These are phyloP conservation scores for Cyclotella atomus DNA, from an alignment of 108 stramenopile genomes.

Conservation along the genomic window DNA sequence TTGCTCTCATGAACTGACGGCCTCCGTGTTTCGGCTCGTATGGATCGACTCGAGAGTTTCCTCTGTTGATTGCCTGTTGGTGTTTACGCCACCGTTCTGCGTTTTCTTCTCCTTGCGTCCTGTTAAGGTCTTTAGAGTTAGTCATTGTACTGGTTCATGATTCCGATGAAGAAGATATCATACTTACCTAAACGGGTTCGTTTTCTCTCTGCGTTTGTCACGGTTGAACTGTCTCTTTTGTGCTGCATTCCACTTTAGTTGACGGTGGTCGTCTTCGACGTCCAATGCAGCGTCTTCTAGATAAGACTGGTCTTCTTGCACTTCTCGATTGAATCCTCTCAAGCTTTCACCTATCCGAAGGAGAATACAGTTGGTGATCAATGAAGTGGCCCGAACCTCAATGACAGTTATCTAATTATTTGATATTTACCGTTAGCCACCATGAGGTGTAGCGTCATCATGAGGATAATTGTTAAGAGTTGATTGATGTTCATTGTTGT, in stretches of 20 bases:
- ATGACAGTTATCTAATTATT: background rate
- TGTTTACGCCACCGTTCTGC: conserved; percentile 5
- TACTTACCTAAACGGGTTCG: too few relatives aligned
- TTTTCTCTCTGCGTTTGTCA: background rate
- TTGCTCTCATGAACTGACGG: background rate
- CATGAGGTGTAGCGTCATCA: background rate
- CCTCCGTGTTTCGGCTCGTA: conserved; percentile 9
- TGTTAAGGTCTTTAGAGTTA: too few relatives aligned
- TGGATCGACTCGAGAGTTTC: background rate
- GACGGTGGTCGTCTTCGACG: background rate
- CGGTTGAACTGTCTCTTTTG: background rate
- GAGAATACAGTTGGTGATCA: too few relatives aligned
- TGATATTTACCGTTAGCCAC: background rate
- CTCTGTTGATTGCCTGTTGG: background rate
- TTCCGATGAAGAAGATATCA: too few relatives aligned
- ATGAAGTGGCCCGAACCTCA: too few relatives aligned
- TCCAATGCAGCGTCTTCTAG: background rate
- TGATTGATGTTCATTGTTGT: background rate
- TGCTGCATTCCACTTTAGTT: conserved; percentile 2
- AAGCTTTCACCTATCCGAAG: background rate
- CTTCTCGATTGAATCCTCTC: conserved; percentile 1
- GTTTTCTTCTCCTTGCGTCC: background rate
- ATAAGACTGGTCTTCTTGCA: background rate
- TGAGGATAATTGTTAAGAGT: background rate
- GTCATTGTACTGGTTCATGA: too few relatives aligned